phyloP scores from a whole-genome alignment of 2,329 filamentous ascomycete species.

The Penicillium sp. region DNA sequence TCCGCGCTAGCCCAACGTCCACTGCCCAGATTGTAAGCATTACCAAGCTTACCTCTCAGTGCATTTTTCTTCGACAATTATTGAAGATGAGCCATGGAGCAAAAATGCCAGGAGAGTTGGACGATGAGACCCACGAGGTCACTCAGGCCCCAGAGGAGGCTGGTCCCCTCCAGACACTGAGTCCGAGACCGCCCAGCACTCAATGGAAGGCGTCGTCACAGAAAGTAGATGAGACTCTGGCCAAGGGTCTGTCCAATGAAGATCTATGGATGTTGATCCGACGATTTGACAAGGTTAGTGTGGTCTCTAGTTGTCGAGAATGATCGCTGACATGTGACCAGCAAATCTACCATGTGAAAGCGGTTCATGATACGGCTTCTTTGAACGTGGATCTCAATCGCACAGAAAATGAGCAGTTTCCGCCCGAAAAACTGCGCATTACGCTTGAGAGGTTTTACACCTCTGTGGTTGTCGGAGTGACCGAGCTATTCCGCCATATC shows the following conservation, averaged over 20 bases:
- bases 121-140: conserved; percentile 7
- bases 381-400: conserved; percentile 75
- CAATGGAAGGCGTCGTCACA: conserved; percentile 22
- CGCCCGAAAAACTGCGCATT: conserved; percentile 74
- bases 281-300: conserved; percentile 68
- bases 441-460: conserved; percentile 79
- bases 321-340: conserved; percentile 33
- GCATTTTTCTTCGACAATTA: neutral
- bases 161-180: conserved; percentile 9
- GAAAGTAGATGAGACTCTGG: conserved; percentile 46
- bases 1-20: conserved; percentile 1
- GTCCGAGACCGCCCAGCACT: conserved; percentile 4
- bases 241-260: conserved; percentile 68
- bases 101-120: conserved; percentile 8
- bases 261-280: conserved; percentile 70
- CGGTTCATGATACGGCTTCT: conserved; percentile 56
- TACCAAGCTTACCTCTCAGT: conserved; percentile 4
- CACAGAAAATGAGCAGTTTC: conserved; percentile 77
- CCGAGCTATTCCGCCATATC: conserved; percentile 69
- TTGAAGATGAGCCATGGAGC: conserved; percentile 15
- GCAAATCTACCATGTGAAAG: conserved; percentile 70
- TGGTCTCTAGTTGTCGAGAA: neutral
- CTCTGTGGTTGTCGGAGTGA: conserved; percentile 67
- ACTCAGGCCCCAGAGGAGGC: conserved; percentile 6
- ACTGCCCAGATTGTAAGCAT: neutral